These are phyloP conservation scores for Zygoascus flipseniorum DNA, from an alignment of 805 yeast genomes.

Conservation along the genomic window DNA sequence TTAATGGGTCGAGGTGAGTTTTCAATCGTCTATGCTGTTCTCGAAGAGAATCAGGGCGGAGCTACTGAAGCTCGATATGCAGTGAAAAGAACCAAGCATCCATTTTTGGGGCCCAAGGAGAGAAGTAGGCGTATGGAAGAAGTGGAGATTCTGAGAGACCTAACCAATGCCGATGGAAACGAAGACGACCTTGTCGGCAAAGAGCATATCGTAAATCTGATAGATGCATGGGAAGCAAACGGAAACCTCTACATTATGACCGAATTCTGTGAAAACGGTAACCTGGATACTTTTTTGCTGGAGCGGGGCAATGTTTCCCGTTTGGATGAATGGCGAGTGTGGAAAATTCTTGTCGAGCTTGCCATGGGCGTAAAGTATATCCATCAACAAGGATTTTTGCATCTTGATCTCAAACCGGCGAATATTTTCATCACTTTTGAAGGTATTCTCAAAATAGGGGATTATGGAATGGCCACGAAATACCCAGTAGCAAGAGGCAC, in stretches of 20 bases:
- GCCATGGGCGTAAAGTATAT: slow-evolving; percentile 71
- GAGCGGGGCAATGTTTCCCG: slow-evolving; percentile 69
- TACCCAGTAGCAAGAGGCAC: slow-evolving; percentile 52
- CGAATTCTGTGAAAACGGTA: slow-evolving; percentile 92
- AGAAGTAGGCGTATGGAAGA: slow-evolving; percentile 61
- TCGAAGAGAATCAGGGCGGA: slow-evolving; percentile 1
- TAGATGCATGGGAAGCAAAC: slow-evolving; percentile 76
- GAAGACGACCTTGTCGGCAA: slow-evolving; percentile 45
- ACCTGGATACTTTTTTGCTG: slow-evolving; percentile 67
- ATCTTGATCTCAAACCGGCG: slow-evolving; percentile 91
- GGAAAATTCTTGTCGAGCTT: slow-evolving; percentile 89
- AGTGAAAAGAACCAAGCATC: slow-evolving; percentile 75
- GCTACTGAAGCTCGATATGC: slow-evolving; percentile 49
- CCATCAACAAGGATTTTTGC: slow-evolving; percentile 69
- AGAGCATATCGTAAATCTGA: slow-evolving; percentile 68
- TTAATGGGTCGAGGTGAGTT: slow-evolving; percentile 82
- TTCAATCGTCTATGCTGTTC: slow-evolving; percentile 75
- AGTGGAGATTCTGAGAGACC: slow-evolving; percentile 48
- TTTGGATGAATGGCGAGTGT: slow-evolving; percentile 92
- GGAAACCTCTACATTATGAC: slow-evolving; percentile 83
- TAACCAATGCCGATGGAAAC: slow-evolving; percentile 12
- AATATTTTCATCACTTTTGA: slow-evolving; percentile 91
- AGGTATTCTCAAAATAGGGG: slow-evolving; percentile 89
- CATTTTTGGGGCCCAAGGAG: slow-evolving; percentile 50
- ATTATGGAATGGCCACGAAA: slow-evolving; percentile 88